These are phyloP conservation scores for Nemania abortiva DNA, from an alignment of 2,329 filamentous ascomycete species.

Conservation along the genomic window DNA sequence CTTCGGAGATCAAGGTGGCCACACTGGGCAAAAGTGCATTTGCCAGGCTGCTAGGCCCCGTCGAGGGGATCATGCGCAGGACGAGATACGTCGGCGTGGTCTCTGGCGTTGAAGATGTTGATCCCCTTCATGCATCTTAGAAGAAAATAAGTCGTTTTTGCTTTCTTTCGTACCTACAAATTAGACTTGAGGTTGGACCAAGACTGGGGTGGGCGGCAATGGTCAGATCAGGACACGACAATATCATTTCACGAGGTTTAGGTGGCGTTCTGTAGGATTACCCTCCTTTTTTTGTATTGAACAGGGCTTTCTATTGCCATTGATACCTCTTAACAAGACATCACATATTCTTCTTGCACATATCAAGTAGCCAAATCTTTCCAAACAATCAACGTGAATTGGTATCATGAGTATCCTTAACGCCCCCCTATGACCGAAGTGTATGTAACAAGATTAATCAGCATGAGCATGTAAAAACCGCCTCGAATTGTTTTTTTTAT, in stretches of 20 bases:
- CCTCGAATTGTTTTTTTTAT: no score
- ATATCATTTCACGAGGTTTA: constrained; percentile 30
- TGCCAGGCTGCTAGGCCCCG: constrained; percentile 89
- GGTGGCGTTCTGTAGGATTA: constrained; percentile 48
- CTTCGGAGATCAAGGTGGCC: constrained; percentile 91
- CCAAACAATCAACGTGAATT: constrained; percentile 30
- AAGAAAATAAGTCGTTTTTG: constrained; percentile 34
- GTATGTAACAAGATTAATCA: background rate
- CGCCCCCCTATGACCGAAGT: background rate
- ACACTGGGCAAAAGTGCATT: constrained; percentile 94
- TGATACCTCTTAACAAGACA: constrained; percentile 44
- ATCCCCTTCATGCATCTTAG: constrained; percentile 66
- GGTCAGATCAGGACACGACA: constrained; percentile 28
- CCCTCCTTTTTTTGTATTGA: constrained; percentile 43
- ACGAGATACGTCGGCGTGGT: constrained; percentile 72
- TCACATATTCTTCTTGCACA: constrained; percentile 25
- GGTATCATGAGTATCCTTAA: constrained; percentile 32
- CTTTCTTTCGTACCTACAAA: constrained; percentile 29
- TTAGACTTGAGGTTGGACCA: constrained; percentile 34
- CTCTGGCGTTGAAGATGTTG: constrained; percentile 74
- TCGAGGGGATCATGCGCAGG: constrained; percentile 93
- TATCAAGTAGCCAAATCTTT: background rate
- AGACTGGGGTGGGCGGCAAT: constrained; percentile 34
- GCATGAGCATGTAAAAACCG: background rate
- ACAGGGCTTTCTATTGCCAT: constrained; percentile 38